phyloP scores from a whole-genome alignment of 2,329 filamentous ascomycete species.

The Fusarium sp. region DNA sequence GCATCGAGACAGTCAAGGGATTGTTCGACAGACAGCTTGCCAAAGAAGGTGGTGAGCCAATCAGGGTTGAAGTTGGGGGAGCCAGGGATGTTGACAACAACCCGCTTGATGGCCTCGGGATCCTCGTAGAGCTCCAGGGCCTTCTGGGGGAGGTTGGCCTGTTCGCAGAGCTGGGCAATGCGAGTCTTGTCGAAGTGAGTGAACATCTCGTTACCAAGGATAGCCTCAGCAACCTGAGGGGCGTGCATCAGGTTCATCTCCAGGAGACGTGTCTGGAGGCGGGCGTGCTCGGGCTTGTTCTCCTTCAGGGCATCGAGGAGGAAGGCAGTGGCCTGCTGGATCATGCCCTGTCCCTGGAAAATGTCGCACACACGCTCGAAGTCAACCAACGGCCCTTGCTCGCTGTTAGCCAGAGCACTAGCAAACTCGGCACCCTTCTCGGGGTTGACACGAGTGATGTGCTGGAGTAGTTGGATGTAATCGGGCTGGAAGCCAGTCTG shows the following conservation, averaged over 20 bases:
- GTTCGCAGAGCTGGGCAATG: slow-evolving; percentile 92
- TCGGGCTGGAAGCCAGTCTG: slow-evolving; percentile 93
- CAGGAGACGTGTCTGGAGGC: slow-evolving; percentile 92
- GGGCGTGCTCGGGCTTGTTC: slow-evolving; percentile 93
- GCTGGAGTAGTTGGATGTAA: slow-evolving; percentile 91
- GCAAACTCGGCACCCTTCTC: slow-evolving; percentile 97
- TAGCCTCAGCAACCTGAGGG: slow-evolving; percentile 97
- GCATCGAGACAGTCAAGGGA: slow-evolving; percentile 94
- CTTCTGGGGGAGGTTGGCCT: slow-evolving; percentile 87
- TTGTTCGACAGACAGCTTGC: slow-evolving; percentile 94
- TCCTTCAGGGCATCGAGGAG: slow-evolving; percentile 94
- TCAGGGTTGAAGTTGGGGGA: slow-evolving; percentile 90
- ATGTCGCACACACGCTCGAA: slow-evolving; percentile 96
- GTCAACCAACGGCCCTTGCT: slow-evolving; percentile 89
- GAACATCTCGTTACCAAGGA: slow-evolving; percentile 98
- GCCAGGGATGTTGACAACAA: slow-evolving; percentile 84
- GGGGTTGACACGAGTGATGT: slow-evolving; percentile 91
- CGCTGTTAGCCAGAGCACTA: slow-evolving; percentile 89
- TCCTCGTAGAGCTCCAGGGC: slow-evolving; percentile 97
- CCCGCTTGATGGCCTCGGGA: slow-evolving; percentile 89
- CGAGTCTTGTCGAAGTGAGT: slow-evolving; percentile 94
- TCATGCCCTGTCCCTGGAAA: slow-evolving; percentile 97
- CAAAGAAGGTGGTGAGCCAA: slow-evolving; percentile 94
- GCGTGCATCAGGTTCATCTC: slow-evolving; percentile 99
- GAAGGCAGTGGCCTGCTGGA: slow-evolving; percentile 98